phyloP scores from a whole-genome alignment of 192 early-diverging fungal species.

The Backusella luteola region DNA sequence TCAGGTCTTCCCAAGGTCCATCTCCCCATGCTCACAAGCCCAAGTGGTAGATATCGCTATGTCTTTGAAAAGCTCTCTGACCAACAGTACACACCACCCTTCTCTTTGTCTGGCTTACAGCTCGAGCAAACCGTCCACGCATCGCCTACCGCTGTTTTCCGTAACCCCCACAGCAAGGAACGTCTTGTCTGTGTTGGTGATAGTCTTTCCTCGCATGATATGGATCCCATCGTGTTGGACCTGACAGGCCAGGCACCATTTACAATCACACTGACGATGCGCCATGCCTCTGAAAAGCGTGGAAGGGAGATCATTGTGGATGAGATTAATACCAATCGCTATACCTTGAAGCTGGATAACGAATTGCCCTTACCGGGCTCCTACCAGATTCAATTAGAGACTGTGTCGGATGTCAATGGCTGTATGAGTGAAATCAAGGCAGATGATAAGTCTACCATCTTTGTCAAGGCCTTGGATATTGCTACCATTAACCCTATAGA shows the following conservation, averaged over 20 bases:
- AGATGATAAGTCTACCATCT: background rate
- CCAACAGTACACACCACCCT: slow-evolving; percentile 31
- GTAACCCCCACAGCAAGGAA: background rate
- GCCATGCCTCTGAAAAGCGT: slow-evolving; percentile 19
- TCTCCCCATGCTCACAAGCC: slow-evolving; percentile 30
- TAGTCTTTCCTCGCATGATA: slow-evolving; percentile 15
- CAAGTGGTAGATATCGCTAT: slow-evolving; percentile 35
- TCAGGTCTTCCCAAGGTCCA: slow-evolving; percentile 26
- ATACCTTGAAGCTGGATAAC: slow-evolving; percentile 16
- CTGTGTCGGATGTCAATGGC: slow-evolving; percentile 35
- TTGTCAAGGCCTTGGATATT: slow-evolving; percentile 33
- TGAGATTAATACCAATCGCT: slow-evolving; percentile 24
- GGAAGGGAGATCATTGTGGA: slow-evolving; percentile 19
- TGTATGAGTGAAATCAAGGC: slow-evolving; percentile 19
- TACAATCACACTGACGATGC: slow-evolving; percentile 26
- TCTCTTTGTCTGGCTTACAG: slow-evolving; percentile 8
- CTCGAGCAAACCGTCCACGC: slow-evolving; percentile 37
- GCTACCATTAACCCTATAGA: slow-evolving; percentile 33
- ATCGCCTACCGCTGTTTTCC: slow-evolving; percentile 35
- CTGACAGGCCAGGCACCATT: slow-evolving; percentile 39
- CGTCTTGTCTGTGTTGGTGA: slow-evolving; percentile 39
- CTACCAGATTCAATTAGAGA: slow-evolving; percentile 35
- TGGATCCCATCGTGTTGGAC: slow-evolving; percentile 23
- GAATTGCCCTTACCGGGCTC: slow-evolving; percentile 29
- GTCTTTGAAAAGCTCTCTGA: slow-evolving; percentile 40